These are phyloP conservation scores for Teunomyces panamensis DNA, from an alignment of 805 yeast species.

Conservation along the genomic window DNA sequence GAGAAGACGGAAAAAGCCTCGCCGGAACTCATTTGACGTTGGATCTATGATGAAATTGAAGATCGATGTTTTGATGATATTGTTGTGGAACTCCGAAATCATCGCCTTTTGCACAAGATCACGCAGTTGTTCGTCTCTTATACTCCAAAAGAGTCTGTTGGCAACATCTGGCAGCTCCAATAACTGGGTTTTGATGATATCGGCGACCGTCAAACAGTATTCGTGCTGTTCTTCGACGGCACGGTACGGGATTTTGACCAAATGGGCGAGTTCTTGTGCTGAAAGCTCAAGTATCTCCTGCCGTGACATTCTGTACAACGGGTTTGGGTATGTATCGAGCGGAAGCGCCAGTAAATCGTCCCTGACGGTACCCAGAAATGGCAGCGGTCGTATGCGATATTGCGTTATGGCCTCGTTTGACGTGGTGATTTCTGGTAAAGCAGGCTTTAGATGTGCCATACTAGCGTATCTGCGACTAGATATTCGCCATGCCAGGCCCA, in stretches of 20 bases:
- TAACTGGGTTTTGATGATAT: constrained; percentile 28
- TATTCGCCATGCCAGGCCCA: too few relatives aligned
- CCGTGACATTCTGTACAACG: constrained; percentile 28
- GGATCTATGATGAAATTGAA: constrained; percentile 28
- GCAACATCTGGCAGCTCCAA: constrained; percentile 23
- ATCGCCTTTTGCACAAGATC: constrained; percentile 16
- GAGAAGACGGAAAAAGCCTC: constrained; percentile 17
- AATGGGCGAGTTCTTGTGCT: constrained; percentile 20
- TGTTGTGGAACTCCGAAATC: constrained; percentile 12
- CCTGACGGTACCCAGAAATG: constrained; percentile 11
- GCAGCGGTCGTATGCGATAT: constrained; percentile 11
- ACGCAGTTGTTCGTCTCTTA: constrained; percentile 18
- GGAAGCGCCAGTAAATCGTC: constrained; percentile 13
- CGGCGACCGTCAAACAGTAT: constrained; percentile 28
- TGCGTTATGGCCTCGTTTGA: not conserved
- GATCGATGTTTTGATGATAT: constrained; percentile 24
- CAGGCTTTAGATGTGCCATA: not conserved
- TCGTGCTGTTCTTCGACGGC: constrained; percentile 22
- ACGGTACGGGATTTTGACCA: constrained; percentile 24
- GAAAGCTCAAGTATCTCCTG: constrained; percentile 22
- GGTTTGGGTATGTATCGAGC: constrained; percentile 29
- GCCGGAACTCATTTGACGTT: constrained; percentile 11
- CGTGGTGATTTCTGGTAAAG: not conserved
- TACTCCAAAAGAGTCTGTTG: constrained; percentile 13
- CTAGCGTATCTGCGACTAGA: not conserved